These are phyloP conservation scores for Yamadazyma sp. DNA, from an alignment of 805 yeast genomes.

Conservation along the genomic window DNA sequence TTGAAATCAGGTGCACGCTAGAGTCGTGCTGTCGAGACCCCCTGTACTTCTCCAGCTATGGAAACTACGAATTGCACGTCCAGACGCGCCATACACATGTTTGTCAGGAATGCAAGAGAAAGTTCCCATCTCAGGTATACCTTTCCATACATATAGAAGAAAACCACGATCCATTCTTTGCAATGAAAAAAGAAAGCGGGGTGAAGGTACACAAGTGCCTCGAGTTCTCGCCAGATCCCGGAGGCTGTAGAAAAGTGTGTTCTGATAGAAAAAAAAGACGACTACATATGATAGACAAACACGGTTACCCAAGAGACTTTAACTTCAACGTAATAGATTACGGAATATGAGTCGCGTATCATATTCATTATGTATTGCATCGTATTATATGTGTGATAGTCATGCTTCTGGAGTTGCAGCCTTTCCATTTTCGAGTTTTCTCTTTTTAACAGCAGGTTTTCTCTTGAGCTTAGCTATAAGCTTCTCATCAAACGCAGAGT, in stretches of 20 bases:
- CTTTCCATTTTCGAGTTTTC: constrained; percentile 26
- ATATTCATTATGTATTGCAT: too few species aligned
- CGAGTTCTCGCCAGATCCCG: neutral
- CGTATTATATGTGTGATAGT: too few species aligned
- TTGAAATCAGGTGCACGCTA: neutral
- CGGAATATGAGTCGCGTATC: constrained; percentile 24
- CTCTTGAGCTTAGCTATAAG: constrained; percentile 57
- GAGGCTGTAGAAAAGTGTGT: constrained; percentile 41
- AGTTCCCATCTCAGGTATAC: constrained; percentile 44
- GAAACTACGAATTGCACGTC: constrained; percentile 23
- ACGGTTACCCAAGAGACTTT: constrained; percentile 45
- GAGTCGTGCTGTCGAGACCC: neutral
- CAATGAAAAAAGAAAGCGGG: constrained; percentile 37
- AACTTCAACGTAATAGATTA: constrained; percentile 28
- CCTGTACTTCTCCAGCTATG: constrained; percentile 12
- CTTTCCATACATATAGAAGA: constrained; percentile 53
- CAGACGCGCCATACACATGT: constrained; percentile 28
- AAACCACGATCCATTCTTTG: constrained; percentile 50
- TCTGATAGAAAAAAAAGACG: constrained; percentile 40
- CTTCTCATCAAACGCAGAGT: constrained; percentile 66
- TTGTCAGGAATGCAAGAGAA: constrained; percentile 38
- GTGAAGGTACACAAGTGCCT: constrained; percentile 46
- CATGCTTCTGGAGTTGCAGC: constrained; percentile 3
- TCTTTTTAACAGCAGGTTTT: constrained; percentile 54
- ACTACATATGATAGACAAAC: constrained; percentile 51